These are phyloP conservation scores for Chenopodium suecicum DNA, from an alignment of 148 eudicot genomes.

Conservation along the genomic window DNA sequence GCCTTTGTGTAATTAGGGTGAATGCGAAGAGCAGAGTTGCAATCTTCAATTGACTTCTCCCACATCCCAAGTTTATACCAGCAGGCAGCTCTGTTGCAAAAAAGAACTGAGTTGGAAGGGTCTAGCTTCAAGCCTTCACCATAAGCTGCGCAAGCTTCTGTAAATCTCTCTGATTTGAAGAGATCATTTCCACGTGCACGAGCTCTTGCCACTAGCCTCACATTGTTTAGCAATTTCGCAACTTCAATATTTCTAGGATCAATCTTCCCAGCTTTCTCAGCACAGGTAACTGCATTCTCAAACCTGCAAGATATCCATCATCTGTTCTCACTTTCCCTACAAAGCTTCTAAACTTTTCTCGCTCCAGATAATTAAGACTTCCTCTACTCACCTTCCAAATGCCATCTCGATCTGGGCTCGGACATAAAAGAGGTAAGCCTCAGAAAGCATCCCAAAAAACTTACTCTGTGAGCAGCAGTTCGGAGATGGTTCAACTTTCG, in stretches of 20 bases:
- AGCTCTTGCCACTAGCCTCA: slow-evolving; percentile 65
- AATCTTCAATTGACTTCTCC: slow-evolving; percentile 81
- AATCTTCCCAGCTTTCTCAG: slow-evolving; percentile 62
- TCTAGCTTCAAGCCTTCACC: slow-evolving; percentile 82
- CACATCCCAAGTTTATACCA: slow-evolving; percentile 80
- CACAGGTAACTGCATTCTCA: slow-evolving; percentile 63
- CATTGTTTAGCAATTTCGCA: slow-evolving; percentile 48
- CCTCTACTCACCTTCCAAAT: slow-evolving; percentile 72
- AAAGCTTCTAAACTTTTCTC: slow-evolving; percentile 21
- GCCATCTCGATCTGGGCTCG: slow-evolving; percentile 85
- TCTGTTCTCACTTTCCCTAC: slow-evolving; percentile 36
- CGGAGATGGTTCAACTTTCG: slow-evolving; percentile 44
- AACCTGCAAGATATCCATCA: slow-evolving; percentile 73
- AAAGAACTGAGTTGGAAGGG: slow-evolving; percentile 76
- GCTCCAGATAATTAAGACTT: slow-evolving; percentile 20
- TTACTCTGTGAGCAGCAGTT: slow-evolving; percentile 47
- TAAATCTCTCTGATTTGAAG: slow-evolving; percentile 71
- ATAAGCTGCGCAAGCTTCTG: slow-evolving; percentile 90
- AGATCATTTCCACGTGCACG: slow-evolving; percentile 92
- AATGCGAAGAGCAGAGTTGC: slow-evolving; percentile 69
- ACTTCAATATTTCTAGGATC: slow-evolving; percentile 67
- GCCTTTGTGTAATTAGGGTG: slow-evolving; percentile 88
- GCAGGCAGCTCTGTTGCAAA: slow-evolving; percentile 95
- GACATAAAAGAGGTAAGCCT: slow-evolving; percentile 73
- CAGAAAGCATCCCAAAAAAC: slow-evolving; percentile 81